These are phyloP conservation scores for Carex parvula DNA, from an alignment of 176 grass and related monocot species.

Conservation along the genomic window DNA sequence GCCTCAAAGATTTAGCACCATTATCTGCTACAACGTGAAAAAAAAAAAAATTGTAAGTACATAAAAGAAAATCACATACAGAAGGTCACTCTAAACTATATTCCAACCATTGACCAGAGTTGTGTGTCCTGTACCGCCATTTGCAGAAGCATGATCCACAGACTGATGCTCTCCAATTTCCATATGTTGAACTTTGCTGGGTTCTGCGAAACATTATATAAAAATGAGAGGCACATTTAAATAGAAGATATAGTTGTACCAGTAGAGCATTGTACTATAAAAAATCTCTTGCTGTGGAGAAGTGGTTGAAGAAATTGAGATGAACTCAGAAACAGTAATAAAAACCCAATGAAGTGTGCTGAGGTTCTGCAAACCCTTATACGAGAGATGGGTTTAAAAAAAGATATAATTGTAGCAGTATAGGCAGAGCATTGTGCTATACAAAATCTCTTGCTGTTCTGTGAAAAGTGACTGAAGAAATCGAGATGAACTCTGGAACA, in stretches of 20 bases:
- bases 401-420: background rate
- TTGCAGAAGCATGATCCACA: conserved; percentile 18
- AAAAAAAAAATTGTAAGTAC: background rate
- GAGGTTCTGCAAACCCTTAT: conserved; percentile 4
- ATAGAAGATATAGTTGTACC: background rate
- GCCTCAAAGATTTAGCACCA: conserved; percentile 31
- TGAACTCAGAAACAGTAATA: background rate
- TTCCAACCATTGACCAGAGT: background rate
- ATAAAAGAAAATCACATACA: conserved; percentile 4
- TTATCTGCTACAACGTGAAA: conserved; percentile 44
- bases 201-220: conserved; percentile 9
- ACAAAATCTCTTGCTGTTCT: background rate
- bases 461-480: no score
- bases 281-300: background rate
- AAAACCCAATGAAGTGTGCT: background rate
- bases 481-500: background rate
- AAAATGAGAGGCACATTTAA: background rate
- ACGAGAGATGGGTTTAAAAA: background rate
- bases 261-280: background rate
- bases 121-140: conserved; percentile 14
- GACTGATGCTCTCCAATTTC: conserved; percentile 16
- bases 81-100: background rate
- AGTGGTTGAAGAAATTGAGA: background rate
- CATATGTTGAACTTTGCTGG: conserved; percentile 11
- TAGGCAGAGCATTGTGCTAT: background rate